These are phyloP conservation scores for Epipyxis sp. DNA, from an alignment of 108 stramenopile species.

Conservation along the genomic window DNA sequence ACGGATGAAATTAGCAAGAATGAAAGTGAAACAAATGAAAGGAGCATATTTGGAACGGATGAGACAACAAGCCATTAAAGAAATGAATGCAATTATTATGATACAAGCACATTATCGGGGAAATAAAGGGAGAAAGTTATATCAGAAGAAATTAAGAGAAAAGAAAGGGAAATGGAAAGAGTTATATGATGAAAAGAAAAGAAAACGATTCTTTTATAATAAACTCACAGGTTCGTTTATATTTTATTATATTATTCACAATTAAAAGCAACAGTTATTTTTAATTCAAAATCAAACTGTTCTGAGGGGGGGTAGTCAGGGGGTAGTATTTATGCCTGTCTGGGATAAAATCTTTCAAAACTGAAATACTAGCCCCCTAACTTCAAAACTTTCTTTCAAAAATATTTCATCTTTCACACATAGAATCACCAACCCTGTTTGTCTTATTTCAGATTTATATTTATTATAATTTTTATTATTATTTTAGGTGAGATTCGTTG, in stretches of 20 bases:
- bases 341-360: no score
- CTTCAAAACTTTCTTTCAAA: no score
- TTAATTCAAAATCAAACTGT: no score
- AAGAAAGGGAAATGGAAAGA: conserved; percentile 35
- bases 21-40: background rate
- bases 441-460: no score
- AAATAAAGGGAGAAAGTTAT: background rate
- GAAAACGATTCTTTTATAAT: conserved; percentile 31
- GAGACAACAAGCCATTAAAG: background rate
- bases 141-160: background rate
- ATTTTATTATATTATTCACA: no score
- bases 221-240: conserved; percentile 25
- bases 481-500: conserved; percentile 78
- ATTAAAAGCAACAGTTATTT: no score
- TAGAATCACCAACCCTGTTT: no score
- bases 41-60: background rate
- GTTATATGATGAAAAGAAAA: conserved; percentile 8
- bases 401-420: no score
- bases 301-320: no score
- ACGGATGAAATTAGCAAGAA: background rate
- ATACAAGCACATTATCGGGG: conserved; percentile 2
- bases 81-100: background rate
- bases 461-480: no score
- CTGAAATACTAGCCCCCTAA: no score
- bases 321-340: no score